These are phyloP conservation scores for Streptanthus diversifolius DNA, from an alignment of 345 rosid genomes.

Conservation along the genomic window DNA sequence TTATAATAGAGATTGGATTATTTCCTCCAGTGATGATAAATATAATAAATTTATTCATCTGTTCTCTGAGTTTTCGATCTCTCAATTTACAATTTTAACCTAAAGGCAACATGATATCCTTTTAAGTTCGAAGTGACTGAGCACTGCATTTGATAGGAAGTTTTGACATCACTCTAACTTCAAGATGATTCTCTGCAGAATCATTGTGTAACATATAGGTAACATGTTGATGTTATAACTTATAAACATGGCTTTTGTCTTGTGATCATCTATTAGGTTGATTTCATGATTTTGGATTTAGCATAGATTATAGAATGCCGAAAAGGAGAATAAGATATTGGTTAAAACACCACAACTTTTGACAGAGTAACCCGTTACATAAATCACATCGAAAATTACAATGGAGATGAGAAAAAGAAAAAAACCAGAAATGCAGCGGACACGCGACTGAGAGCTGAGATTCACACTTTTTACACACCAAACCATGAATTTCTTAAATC, in stretches of 20 bases:
- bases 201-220: not conserved
- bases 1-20: not conserved
- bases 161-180: not conserved
- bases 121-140: not conserved
- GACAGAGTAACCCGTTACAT: conserved; percentile 3
- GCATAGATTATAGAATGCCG: not conserved
- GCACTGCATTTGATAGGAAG: not conserved
- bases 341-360: conserved; percentile 3
- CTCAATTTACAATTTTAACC: not conserved
- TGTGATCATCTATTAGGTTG: not conserved
- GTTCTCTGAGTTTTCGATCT: not conserved
- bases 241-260: not conserved
- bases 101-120: not conserved
- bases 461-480: conserved; percentile 15
- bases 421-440: not conserved
- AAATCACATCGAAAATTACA: not conserved
- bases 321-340: not conserved
- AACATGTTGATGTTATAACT: not conserved
- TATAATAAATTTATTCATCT: not conserved
- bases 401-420: not conserved
- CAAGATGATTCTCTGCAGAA: not conserved
- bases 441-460: conserved; percentile 2
- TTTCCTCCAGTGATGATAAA: not conserved
- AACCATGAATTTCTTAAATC: not conserved
- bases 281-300: not conserved